Conservation (phyloP, 345 rosid genomes). For the Arabidopsis suecica region DNA sequence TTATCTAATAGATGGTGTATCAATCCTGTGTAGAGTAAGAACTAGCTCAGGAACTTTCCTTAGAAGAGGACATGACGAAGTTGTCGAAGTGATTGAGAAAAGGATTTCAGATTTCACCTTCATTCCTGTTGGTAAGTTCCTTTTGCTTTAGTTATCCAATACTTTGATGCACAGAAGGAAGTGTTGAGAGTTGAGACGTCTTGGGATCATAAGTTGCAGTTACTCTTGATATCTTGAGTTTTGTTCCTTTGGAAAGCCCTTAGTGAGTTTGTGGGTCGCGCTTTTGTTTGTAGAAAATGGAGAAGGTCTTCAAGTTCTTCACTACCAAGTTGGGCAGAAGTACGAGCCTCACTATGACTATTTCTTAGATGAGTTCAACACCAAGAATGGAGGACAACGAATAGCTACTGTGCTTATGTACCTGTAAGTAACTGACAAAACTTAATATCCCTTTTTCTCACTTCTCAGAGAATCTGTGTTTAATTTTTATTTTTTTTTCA, state of each 20-base stretch:
- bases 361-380: constrained; percentile 85
- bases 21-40: constrained; percentile 61
- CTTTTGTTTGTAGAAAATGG: constrained; percentile 69
- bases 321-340: constrained; percentile 95
- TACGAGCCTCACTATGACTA: constrained; percentile 97
- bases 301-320: constrained; percentile 96
- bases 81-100: constrained; percentile 72
- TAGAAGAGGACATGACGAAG: constrained; percentile 76
- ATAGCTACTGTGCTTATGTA: constrained; percentile 97
- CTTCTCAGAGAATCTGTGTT: background rate
- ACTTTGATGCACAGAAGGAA: background rate
- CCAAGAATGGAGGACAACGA: constrained; percentile 94
- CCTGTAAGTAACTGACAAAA: constrained; percentile 64
- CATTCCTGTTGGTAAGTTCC: constrained; percentile 76
- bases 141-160: background rate
- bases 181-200: background rate
- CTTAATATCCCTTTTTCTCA: background rate
- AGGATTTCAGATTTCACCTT: constrained; percentile 92
- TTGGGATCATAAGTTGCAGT: background rate
- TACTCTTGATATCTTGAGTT: background rate
- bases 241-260: constrained; percentile 3
- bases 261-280: background rate
- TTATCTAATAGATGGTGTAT: background rate
- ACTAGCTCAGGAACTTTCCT: constrained; percentile 96
- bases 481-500: constrained; percentile 15